Conservation (phyloP, 1,284 basidiomycete species). For the Erythrobasidium hasegawianum region DNA sequence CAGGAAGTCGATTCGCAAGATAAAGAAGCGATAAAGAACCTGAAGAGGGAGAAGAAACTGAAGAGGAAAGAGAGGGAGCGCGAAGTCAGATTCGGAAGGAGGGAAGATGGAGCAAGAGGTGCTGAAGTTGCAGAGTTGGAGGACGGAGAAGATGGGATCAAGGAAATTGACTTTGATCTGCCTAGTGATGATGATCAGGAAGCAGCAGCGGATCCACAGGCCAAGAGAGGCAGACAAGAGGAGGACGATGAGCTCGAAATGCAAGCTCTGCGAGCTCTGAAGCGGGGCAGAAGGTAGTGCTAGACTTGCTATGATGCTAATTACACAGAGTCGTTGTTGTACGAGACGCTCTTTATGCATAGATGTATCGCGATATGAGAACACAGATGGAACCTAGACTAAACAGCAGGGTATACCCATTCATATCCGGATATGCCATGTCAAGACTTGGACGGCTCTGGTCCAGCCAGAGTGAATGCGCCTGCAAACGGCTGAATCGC, state of each 20-base stretch:
- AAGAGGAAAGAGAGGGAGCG: conserved; percentile 79
- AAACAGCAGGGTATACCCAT: neutral
- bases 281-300: neutral
- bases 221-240: conserved; percentile 1
- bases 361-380: neutral
- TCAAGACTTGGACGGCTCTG: neutral
- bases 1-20: conserved; percentile 67
- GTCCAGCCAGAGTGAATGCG: neutral
- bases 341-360: neutral
- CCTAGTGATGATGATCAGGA: conserved; percentile 30
- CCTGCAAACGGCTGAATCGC: no score
- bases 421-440: no score
- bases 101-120: conserved; percentile 14
- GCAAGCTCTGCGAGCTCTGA: conserved; percentile 42
- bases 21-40: conserved; percentile 77
- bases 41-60: conserved; percentile 75
- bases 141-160: conserved; percentile 6
- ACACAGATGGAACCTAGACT: neutral
- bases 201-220: neutral
- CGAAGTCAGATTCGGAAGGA: conserved; percentile 34
- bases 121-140: conserved; percentile 6
- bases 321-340: no score
- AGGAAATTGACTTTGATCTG: conserved; percentile 21
- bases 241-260: conserved; percentile 44
- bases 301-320: no score